phyloP scores from a whole-genome alignment of 495 filamentous ascomycete genomes.

The Aspergillus ellipticus region DNA sequence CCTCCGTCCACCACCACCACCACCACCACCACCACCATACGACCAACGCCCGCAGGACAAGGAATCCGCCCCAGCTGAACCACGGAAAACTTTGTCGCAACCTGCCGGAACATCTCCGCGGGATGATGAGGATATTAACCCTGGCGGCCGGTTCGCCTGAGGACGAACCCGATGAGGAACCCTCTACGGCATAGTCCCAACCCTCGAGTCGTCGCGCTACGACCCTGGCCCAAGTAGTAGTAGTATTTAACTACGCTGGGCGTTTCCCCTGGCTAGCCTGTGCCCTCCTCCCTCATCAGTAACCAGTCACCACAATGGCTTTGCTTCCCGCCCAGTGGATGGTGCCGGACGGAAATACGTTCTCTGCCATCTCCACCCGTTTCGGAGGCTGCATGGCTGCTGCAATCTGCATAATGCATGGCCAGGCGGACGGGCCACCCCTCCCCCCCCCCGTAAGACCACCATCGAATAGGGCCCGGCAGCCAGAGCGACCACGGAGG shows the following conservation, averaged over 20 bases:
- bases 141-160: not conserved
- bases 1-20: not conserved
- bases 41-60: not conserved
- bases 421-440: not conserved
- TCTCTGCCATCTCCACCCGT: constrained; percentile 4
- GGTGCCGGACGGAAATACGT: not conserved
- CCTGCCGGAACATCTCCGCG: constrained; percentile 6
- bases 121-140: not conserved
- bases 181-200: not conserved
- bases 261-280: no score
- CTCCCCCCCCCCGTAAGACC: no score
- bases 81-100: not conserved
- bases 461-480: not conserved
- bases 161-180: not conserved
- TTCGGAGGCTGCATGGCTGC: not conserved
- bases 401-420: not conserved
- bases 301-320: not conserved
- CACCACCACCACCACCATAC: no score
- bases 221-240: no score
- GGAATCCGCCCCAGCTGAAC: constrained; percentile 4
- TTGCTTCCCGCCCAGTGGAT: not conserved
- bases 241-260: no score
- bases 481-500: constrained; percentile 5
- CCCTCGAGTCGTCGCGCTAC: no score
- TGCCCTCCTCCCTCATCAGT: no score